Base-by-base conservation (phyloP, 768 basidiomycete genomes). In the Tephrocybe sp. region DNA sequence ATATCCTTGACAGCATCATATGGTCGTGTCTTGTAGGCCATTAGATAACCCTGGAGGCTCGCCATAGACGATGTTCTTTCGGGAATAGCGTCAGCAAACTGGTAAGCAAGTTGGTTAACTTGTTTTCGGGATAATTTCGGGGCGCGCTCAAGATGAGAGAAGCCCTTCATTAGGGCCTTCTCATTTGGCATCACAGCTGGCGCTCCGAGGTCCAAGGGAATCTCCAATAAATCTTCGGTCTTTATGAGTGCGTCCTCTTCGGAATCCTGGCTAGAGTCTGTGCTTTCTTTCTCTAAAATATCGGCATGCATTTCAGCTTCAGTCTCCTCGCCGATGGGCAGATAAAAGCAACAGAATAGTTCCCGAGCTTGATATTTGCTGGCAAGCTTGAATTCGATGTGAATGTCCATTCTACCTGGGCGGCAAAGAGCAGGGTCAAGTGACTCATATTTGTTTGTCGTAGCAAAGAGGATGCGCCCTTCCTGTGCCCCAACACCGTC, bases 401-500 rank as follows among this genome's bases (percentile, higher is more conserved):
- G 85, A 16, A 90, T 60, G 61, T 91, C 88, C 81, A 91, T 84
- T 11, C 89, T 82, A 21, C 90, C 89, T 1, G 88, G 84, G 36
- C 89, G 81, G 57, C 77, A 79, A 21, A 91, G 74, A 1, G 89
- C 90, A 2, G 85, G 75, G 57, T 91, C 89, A 22, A 92, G 79
- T 1, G 78, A 68, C 7, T 65, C 60, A 63, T 84, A 87, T 55
- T 84, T 80, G 69, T 91, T 91, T 1, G 87, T 88, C 3, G 87
- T 89, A 3, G 88, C 88, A 45, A 87, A 88, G 6, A 88, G 70
- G 23, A 91, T 77, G 1, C 89, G 84, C n/a, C 88, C 89, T 67
- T 91, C 88, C 57, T 86, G 83, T 1, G 89, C 88, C 3, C 77
- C 82, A 42, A 89, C 79, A 25, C 88, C 89, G 56, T 91, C 88